Base-by-base conservation (phyloP, 768 basidiomycete species). In the Xerocomus spinulosus region DNA sequence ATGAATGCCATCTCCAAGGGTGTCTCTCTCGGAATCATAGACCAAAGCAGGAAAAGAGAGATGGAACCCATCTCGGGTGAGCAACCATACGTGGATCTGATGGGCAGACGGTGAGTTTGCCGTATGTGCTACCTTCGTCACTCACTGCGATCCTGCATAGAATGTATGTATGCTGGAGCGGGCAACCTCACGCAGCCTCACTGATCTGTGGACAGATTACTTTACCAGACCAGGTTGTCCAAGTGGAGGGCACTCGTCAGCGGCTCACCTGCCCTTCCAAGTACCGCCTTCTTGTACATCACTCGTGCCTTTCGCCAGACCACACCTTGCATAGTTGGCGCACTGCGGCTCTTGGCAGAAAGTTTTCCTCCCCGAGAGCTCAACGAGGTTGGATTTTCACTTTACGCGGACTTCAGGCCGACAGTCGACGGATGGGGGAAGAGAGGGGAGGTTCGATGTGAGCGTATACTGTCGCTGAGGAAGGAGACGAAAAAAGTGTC, bases 341-440 rank as follows among this genome's bases (percentile, higher is more conserved):
- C 88, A 5, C 66, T 92, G 56, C 80, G 77, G 45, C 71, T 90
- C 25, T 71, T 91, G 29, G 84, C 81, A 4, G 68, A 73, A 26
- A 84, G 78, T 52, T 88, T 79, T 55, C 52, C 71, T 8, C 71
- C 77, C 0, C 61, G 74, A 37, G 81, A 85, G 42, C 71, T 91
- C 17, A 86, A 84, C 58, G 62, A 61, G 39, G 70, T 74, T 47
- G 95, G 85, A 9, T 93, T 87, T 72, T 69, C 75, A 17, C 72
- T 98, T 35, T 98, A 97, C 63, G 79, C 82, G 21, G 85, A 88
- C 15, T 96, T 97, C 66, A 82, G 94, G 49, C 94, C 94, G 9
- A 73, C 74, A 12, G 83, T 82, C 0, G 81, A 81, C 23, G 82
- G 80, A 21, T 98, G 94, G 94, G 94, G 94, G 5, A 79, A 85